These are phyloP conservation scores for Solanum pinnatisectum DNA, from an alignment of 257 asterid genomes.

Conservation along the genomic window DNA sequence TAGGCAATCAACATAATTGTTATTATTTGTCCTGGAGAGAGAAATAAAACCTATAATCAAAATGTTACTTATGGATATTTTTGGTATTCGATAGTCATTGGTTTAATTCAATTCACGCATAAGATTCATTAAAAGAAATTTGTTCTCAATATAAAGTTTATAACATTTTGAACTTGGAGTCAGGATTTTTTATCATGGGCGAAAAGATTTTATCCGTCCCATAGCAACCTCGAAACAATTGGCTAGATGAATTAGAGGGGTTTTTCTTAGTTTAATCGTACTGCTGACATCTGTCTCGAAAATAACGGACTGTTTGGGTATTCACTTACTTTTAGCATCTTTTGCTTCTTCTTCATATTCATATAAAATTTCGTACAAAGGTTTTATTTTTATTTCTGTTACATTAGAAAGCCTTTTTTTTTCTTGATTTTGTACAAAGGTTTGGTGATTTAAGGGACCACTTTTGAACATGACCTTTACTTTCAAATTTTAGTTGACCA, in stretches of 20 bases:
- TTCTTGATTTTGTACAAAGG: neutral
- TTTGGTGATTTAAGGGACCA: neutral
- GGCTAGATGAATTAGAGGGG: neutral
- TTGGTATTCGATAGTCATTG: neutral
- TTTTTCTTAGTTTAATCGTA: neutral
- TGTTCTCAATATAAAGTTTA: neutral
- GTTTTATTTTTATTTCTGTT: neutral
- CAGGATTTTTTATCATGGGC: neutral
- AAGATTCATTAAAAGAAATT: neutral
- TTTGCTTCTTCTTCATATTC: neutral
- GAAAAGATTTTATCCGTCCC: neutral
- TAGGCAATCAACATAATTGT: neutral
- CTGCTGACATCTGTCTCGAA: neutral
- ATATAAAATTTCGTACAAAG: neutral
- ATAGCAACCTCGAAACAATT: neutral
- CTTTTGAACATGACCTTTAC: neutral
- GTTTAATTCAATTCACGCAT: neutral
- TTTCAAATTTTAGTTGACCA: neutral
- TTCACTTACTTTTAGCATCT: neutral
- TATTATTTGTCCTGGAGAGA: too few relatives aligned
- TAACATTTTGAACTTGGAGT: neutral
- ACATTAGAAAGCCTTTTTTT: neutral
- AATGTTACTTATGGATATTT: neutral
- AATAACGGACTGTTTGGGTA: neutral
- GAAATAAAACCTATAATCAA: too few relatives aligned